phyloP scores from a whole-genome alignment of 257 asterid genomes.

The Lycium barbarum region DNA sequence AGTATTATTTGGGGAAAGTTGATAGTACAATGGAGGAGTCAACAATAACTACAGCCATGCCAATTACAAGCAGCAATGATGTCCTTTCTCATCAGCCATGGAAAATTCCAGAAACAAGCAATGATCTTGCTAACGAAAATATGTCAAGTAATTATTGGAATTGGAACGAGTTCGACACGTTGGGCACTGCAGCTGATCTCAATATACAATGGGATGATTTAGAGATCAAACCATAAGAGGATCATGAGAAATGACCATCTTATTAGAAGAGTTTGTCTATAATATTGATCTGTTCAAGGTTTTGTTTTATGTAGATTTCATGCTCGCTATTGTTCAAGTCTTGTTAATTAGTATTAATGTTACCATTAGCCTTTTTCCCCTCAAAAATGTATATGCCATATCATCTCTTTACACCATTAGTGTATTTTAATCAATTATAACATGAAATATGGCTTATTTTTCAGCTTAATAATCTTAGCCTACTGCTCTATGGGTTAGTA shows the following conservation, averaged over 20 bases:
- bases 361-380: neutral
- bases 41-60: conserved; percentile 45
- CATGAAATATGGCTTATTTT: too few species aligned
- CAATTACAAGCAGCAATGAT: conserved; percentile 35
- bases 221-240: conserved; percentile 43
- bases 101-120: conserved; percentile 45
- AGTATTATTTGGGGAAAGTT: conserved; percentile 39
- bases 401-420: neutral
- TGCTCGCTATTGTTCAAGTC: neutral
- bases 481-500: too few species aligned
- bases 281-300: conserved; percentile 19
- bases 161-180: conserved; percentile 48
- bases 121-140: conserved; percentile 26
- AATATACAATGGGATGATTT: conserved; percentile 50
- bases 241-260: neutral
- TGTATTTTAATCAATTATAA: too few species aligned
- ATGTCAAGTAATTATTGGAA: conserved; percentile 44
- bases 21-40: conserved; percentile 53
- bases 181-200: conserved; percentile 50
- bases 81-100: conserved; percentile 43
- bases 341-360: neutral
- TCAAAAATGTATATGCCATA: neutral
- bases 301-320: neutral
- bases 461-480: too few species aligned
- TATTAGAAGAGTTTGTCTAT: neutral